Conservation (phyloP, 2,329 filamentous ascomycete species). For the Phoma sp. region DNA sequence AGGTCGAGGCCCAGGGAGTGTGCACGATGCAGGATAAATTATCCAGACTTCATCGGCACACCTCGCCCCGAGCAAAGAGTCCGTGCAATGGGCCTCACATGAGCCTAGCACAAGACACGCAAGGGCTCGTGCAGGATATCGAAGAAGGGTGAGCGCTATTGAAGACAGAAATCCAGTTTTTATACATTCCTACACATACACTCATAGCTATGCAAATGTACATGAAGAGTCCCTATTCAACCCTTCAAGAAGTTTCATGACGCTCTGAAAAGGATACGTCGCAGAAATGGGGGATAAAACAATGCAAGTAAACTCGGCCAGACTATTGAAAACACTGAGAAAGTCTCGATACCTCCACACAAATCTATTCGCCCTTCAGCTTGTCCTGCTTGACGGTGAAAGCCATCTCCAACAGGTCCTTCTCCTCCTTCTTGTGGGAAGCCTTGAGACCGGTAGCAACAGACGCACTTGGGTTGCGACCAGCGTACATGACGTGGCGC, state of each 20-base stretch:
- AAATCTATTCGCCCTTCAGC: conserved; percentile 65
- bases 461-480: conserved; percentile 88
- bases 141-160: neutral
- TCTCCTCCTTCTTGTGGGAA: conserved; percentile 89
- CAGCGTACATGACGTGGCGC: conserved; percentile 97
- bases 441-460: conserved; percentile 93
- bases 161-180: conserved; percentile 27
- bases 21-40: conserved; percentile 4
- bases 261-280: conserved; percentile 9
- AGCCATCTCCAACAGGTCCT: conserved; percentile 74
- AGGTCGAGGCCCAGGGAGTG: conserved; percentile 2
- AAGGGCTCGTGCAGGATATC: too few relatives aligned
- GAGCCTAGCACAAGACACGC: neutral
- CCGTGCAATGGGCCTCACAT: conserved; percentile 3
- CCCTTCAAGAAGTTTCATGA: conserved; percentile 13
- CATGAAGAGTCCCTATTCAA: conserved; percentile 25
- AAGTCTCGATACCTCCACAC: neutral
- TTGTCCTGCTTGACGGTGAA: conserved; percentile 69
- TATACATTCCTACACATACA: conserved; percentile 42
- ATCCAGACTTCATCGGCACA: conserved; percentile 16
- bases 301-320: conserved; percentile 23
- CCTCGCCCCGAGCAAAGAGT: conserved; percentile 17
- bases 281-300: conserved; percentile 23
- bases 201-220: conserved; percentile 37
- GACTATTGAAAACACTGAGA: conserved; percentile 12